Base-by-base conservation (phyloP, 176 grass and related monocot species). In the Triticum dicoccoides region DNA sequence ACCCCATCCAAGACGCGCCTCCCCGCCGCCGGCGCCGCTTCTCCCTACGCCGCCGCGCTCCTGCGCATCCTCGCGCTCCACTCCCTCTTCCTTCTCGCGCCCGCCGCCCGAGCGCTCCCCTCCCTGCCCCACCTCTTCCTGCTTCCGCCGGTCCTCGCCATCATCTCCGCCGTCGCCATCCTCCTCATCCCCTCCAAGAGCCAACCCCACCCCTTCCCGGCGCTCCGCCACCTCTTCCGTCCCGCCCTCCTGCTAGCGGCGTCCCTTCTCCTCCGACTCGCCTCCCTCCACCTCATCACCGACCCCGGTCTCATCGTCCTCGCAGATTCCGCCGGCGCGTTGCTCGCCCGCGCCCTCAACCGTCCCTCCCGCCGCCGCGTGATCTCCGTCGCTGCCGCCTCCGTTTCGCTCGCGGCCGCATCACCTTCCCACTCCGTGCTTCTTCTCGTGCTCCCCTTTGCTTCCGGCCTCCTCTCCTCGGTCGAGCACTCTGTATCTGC, bases 301-400 rank as follows among this genome's bases (percentile, higher is more conserved):
- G 96, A 92, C 87, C 73, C 90, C 15, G 94, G 92, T 52, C 74
- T 91, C 72, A 69, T 91, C 77, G 88, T 96, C 76, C 88, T 98
- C 20, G 90, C 97, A 7, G 97, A 98, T 34, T 82, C 93, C 84
- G 81, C 93, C 2, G 97, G 96, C 10, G 32, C 84, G 21, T 73
- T 98, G 14, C 82, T 96, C 35, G 94, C 92, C 18, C 85, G 87
- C 38, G 86, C 90, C 24, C 56, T 98, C n/a, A 90, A 85, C 66
- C 84, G 86, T 4, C 83, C 86, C 24, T 86, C 87, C 35, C 87
- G 73, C 52, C 83, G 86, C 49, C 86, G 91, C 39, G 29, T 89
- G 6, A 59, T 88, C 29, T 76, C 87, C 64, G 84, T 96, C 18
- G 81, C 88, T 18, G 34, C 86, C 9, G 94, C 93, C 15, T 20